Base-by-base conservation (phyloP, 495 filamentous ascomycete species). In the Podospora sp. region DNA sequence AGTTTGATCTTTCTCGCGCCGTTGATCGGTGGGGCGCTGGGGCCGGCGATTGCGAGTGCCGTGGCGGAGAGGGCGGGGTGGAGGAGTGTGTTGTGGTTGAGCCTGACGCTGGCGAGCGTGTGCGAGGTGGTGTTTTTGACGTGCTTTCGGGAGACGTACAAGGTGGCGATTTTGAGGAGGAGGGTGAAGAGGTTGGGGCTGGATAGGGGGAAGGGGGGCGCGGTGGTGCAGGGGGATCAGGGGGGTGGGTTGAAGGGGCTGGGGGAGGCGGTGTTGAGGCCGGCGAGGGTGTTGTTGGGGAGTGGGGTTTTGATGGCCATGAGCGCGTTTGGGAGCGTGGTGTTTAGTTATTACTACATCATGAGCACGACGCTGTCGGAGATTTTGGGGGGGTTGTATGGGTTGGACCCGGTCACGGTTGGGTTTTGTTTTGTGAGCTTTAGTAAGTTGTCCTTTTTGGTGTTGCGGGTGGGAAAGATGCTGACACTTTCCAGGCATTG, bases 1-100 rank as follows among this genome's bases (percentile, higher is more conserved):
- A 80, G 77, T 49, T 46, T 82, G 25, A 72, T 86, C 24, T 84
- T 80, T 36, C 72, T 85, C 0, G 82, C 83, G 18, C 83, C 83
- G 12, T 68, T 85, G 14, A 61, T 81, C 6, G 81, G 81, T 9
- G 81, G 81, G 1, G 86, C 87, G 11, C 65, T 89, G 18, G 88
- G 88, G 0, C 82, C 91, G 6, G 84, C 87, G 11, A 81, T 91
- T 18, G 84, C 86, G 12, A 86, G 85, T 16, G 80, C 83, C 5
- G 79, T 91, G 14, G 85, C 91, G 36, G 81, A 90, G 69, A 84
- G 69, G 0, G 69, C 81, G 16, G 88, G 84, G 40, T 91, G 83
- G 88, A 82, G 81, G 63, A 83, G 74, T 69, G 86, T 82, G 0
- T 78, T 86, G 46, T 89, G 78, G 83, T 81, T 84, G 67, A 81